Evolutionary conservation across 306 rosid species (phyloP).

Genomic region (Prunus fruticosa): DNA sequence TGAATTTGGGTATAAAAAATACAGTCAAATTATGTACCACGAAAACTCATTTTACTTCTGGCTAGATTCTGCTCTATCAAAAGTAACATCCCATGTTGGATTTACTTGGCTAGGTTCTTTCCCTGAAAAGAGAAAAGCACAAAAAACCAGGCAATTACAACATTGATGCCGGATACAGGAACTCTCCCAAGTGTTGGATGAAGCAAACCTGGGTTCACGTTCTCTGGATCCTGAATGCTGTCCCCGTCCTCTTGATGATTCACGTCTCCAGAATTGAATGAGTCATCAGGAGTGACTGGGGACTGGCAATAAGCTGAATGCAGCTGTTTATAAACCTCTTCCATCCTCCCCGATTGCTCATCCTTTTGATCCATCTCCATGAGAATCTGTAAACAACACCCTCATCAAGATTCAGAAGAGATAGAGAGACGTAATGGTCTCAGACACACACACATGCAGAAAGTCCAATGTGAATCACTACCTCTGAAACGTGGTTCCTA

Average conservation of each 20-base stretch:
- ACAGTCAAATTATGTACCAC: background rate
- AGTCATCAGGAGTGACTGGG: slow-evolving; percentile 12
- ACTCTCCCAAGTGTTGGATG: slow-evolving; percentile 28
- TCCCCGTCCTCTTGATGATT: slow-evolving; percentile 20
- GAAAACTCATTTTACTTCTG: slow-evolving; percentile 3
- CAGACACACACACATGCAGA: background rate
- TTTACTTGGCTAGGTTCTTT: slow-evolving; percentile 16
- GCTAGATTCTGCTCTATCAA: slow-evolving; percentile 21
- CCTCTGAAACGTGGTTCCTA: slow-evolving; percentile 65
- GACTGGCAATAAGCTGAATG: slow-evolving; percentile 64
- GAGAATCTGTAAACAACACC: slow-evolving; percentile 45
- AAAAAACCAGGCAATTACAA: slow-evolving; percentile 22
- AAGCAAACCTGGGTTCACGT: slow-evolving; percentile 54
- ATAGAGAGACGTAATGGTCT: background rate
- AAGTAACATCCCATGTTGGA: slow-evolving; percentile 25
- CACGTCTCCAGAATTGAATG: slow-evolving; percentile 29
- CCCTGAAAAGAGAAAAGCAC: slow-evolving; percentile 41
- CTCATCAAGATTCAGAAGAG: slow-evolving; percentile 12
- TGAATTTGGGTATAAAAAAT: background rate
- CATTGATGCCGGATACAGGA: slow-evolving; percentile 22
- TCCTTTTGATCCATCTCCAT: slow-evolving; percentile 85
- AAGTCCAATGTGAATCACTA: slow-evolving; percentile 23
- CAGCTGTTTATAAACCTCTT: slow-evolving; percentile 50
- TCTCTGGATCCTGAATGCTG: slow-evolving; percentile 21
- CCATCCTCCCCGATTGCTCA: slow-evolving; percentile 52